Conservation (phyloP, 192 early-diverging fungal species). For the Coemansia interrupta region DNA sequence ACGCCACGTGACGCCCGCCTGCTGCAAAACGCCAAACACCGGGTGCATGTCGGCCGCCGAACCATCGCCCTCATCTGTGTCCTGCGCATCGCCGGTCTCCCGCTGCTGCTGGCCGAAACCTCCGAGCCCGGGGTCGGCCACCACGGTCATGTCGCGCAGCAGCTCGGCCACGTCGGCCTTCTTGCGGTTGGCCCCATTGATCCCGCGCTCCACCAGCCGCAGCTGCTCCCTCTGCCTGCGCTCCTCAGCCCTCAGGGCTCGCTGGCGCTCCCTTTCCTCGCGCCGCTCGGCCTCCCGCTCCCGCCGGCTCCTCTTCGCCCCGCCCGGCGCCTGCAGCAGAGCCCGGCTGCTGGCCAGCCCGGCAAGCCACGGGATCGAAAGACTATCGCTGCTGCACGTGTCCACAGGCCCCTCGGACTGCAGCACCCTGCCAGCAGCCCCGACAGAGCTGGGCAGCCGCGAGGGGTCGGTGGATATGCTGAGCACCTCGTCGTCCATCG, state of each 20-base stretch:
- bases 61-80: neutral
- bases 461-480: conserved; percentile 3
- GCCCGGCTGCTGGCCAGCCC: too few relatives aligned
- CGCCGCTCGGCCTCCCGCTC: neutral
- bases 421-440: neutral
- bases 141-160: conserved; percentile 26
- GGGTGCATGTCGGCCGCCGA: neutral
- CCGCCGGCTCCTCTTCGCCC: neutral
- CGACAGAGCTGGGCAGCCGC: neutral
- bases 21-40: conserved; percentile 8
- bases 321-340: neutral
- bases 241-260: too few relatives aligned
- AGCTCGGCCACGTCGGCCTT: conserved; percentile 10
- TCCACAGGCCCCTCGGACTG: conserved; percentile 1
- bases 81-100: neutral
- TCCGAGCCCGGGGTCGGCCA: conserved; percentile 12
- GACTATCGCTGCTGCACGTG: neutral
- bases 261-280: too few relatives aligned
- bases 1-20: conserved; percentile 9
- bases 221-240: neutral
- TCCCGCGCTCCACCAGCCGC: neutral
- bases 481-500: conserved; percentile 4
- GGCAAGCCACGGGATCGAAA: neutral
- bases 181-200: conserved; percentile 13
- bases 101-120: conserved; percentile 2